A percentile compares a stretch with the other conserved stretches of the same genome.
Evolutionary conservation across 768 basidiomycete species (phyloP).

Genomic region (Pleurotus platypus): DNA sequence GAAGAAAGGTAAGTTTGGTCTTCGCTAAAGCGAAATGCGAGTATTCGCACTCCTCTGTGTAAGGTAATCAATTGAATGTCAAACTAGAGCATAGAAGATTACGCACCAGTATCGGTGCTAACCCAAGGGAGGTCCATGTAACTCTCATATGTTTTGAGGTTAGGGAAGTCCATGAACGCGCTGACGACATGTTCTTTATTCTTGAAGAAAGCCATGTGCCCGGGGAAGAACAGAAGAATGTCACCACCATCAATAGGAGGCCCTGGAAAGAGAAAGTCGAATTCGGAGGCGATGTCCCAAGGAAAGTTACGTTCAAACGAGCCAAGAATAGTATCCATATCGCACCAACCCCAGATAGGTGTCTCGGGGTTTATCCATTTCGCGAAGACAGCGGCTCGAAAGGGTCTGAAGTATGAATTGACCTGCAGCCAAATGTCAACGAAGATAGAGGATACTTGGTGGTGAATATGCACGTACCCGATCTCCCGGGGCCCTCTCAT

Average conservation of each 20-base stretch:
- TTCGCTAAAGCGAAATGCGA: constrained; percentile 5
- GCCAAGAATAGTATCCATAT: constrained; percentile 9
- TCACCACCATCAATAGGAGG: neutral
- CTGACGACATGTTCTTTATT: neutral
- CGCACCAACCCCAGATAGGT: constrained; percentile 10
- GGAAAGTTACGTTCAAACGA: constrained; percentile 7
- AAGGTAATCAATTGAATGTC: neutral
- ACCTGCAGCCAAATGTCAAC: neutral
- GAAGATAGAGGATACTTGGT: too few species aligned
- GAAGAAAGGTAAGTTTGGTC: constrained; percentile 7
- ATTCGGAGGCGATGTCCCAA: constrained; percentile 9
- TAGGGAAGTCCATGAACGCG: constrained; percentile 9
- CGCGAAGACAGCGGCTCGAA: constrained; percentile 8
- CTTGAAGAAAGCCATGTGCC: constrained; percentile 10
- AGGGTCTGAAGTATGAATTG: constrained; percentile 8
- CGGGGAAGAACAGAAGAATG: constrained; percentile 2
- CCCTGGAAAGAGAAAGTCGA: constrained; percentile 5
- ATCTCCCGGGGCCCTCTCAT: neutral
- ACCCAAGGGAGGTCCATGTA: constrained; percentile 9
- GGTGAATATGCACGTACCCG: too few species aligned
- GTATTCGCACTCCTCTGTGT: constrained; percentile 9
- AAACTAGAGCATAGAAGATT: neutral
- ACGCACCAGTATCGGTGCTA: constrained; percentile 1
- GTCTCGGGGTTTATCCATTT: constrained; percentile 10
- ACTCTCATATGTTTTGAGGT: neutral